Evolutionary conservation across 139 green algal genomes (phyloP), one percentile per base, ranked within the genome.

Genomic region (Chlorella sp.): DNA sequence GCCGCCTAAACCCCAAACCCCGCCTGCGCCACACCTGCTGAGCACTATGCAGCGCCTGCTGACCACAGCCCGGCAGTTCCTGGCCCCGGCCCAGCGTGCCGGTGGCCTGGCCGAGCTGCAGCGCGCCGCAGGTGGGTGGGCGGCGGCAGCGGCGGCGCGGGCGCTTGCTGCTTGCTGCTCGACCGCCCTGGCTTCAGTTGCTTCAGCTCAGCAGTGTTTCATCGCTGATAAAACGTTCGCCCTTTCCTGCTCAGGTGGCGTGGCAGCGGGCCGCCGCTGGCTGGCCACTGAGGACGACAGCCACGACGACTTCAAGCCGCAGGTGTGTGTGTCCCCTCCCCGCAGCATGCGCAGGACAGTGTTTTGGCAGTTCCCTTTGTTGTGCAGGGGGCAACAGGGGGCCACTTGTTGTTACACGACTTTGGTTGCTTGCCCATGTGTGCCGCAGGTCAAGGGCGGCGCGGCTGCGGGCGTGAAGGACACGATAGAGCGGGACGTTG

Each of bases 241-340:
- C 60, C 34, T 5, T 40, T 26, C 32, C 26, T 41, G 20, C 30
- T 1, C 54, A 73, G 81, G 67, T 3, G 56, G 81, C 16, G 13
- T 36, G 14, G 51, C 36, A 19, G 36, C 19, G 19, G 24, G 51
- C 36, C 32, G 28, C 62, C 26, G 76, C 36, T 72, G 43, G 26
- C 80, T 56, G 43, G 75, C 74, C 51, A 76, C 56, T n/a, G 81
- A 82, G 6, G 80, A 90, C 8, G 95, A 96, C 41, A 95, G 85
- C 14, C 95, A 98, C 70, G 93, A 96, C 73, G 96, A 98, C 86
- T 98, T 98, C 88, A 96, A 97, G 87, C 91, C 96, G 0, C 90
- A n/a, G n/a, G n/a, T n/a, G n/a, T n/a, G n/a, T n/a, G n/a, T n/a
- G n/a, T n/a, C n/a, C n/a, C n/a, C n/a, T n/a, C n/a, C n/a, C n/a